Evolutionary conservation across 441 rosid genomes (phyloP), one percentile per base, ranked within the genome.

Genomic region (Euphorbia corollata): DNA sequence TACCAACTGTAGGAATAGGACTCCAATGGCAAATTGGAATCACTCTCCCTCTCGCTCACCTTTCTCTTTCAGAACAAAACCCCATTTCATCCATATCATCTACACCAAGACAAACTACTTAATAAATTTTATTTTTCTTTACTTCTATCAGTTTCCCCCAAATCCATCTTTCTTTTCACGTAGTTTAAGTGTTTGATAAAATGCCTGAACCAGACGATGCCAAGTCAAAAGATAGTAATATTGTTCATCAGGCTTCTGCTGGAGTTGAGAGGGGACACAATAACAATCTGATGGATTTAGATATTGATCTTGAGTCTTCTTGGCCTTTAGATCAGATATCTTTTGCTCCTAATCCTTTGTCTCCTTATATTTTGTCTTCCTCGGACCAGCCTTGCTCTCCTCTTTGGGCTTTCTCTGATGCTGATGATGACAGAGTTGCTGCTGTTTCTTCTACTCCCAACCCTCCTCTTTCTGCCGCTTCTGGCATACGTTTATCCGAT

Each of bases 401-500:
- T 75, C 91, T 92, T 38, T 90, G 96, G 94, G 86, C 89, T 27
- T 92, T 92, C 81, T 81, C 96, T 51, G 95, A 85, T 62, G 73
- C 38, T 16, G 82, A 69, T 48, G 76, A 73, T 27, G 71, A 72
- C 56, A 73, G 63, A 48, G 47, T 77, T 20, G 72, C 77, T 32
- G 65, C 62, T 41, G 54, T 50, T 16, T 67, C 15, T 10, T 55
- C 53, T 23, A 64, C 30, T 56, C 69, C 65, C 69, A 68, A 32
- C 63, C 65, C 68, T 19, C 32, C 78, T 64, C 62, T 64, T 8
- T 3, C 74, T 53, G 65, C 72, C 47, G 67, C 75, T 19, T 75
- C 63, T 8, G 65, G 77, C 70, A 54, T 68, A 62, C 71, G 73
- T n/a, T 60, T 77, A 47, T 55, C 83, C 13, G 89, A 82, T 73